These are phyloP conservation scores for Pseudomonodictys pantanalensis DNA, from an alignment of 495 filamentous ascomycete genomes.

Conservation along the genomic window DNA sequence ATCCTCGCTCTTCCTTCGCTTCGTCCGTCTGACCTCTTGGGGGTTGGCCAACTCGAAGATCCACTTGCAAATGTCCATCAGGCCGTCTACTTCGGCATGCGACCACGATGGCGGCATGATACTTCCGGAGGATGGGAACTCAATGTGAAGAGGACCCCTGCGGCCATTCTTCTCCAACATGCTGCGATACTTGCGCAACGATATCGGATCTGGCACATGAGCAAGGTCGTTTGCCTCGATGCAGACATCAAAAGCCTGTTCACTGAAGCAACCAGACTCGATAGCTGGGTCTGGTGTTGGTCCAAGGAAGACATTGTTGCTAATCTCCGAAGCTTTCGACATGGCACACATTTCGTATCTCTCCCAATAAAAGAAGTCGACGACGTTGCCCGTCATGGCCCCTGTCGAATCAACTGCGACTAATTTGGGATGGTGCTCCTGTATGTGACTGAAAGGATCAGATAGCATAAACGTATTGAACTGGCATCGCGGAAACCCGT, in stretches of 20 bases:
- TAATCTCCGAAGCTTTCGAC: constrained; percentile 84
- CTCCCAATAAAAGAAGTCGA: constrained; percentile 91
- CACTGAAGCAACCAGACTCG: constrained; percentile 24
- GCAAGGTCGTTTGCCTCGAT: constrained; percentile 88
- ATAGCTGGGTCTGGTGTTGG: constrained; percentile 71
- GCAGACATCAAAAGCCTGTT: constrained; percentile 61
- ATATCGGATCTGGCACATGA: constrained; percentile 55
- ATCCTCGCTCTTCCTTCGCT: constrained; percentile 32
- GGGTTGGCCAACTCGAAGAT: constrained; percentile 75
- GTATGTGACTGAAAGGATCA: constrained; percentile 69
- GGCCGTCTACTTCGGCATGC: constrained; percentile 72
- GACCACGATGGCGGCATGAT: constrained; percentile 79
- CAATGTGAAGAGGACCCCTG: constrained; percentile 57
- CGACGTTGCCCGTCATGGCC: constrained; percentile 68
- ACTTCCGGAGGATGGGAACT: constrained; percentile 91
- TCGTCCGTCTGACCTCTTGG: constrained; percentile 39
- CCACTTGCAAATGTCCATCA: constrained; percentile 85
- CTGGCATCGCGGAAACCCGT: constrained; percentile 46
- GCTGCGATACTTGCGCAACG: constrained; percentile 57
- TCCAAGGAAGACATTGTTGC: constrained; percentile 84
- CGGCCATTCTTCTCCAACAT: constrained; percentile 43
- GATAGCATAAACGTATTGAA: constrained; percentile 84
- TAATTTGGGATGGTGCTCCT: constrained; percentile 64
- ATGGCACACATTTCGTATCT: constrained; percentile 88
- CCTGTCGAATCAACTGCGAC: constrained; percentile 74